Conservation (phyloP, 768 basidiomycete genomes). For the Naganishia vishniacii region DNA sequence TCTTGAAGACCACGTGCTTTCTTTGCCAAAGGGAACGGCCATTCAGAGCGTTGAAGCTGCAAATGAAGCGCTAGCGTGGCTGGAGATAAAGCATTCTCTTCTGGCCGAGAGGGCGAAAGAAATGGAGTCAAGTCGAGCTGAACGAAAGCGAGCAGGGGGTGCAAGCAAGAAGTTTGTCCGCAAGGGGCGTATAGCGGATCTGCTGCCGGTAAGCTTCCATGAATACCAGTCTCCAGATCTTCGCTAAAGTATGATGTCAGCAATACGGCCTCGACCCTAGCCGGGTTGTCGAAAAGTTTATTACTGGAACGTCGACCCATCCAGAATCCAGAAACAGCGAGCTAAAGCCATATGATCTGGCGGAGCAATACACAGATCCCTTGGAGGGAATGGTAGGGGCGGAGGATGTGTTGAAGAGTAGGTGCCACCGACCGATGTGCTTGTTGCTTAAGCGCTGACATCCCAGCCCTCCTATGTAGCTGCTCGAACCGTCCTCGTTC, state of each 20-base stretch:
- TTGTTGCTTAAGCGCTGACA: not conserved
- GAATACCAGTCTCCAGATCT: too few species aligned
- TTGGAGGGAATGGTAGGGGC: conserved; percentile 32
- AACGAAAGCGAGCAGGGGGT: conserved; percentile 24
- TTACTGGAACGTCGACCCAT: conserved; percentile 24
- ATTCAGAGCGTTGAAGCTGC: conserved; percentile 70
- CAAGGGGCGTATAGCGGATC: conserved; percentile 23
- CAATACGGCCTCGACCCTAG: conserved; percentile 77
- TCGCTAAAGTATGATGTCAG: conserved; percentile 49
- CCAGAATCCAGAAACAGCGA: conserved; percentile 61
- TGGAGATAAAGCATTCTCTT: conserved; percentile 70
- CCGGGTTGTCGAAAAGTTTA: conserved; percentile 78
- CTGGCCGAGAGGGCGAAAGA: conserved; percentile 45
- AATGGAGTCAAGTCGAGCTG: conserved; percentile 55
- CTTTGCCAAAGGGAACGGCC: conserved; percentile 57
- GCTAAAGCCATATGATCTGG: conserved; percentile 68
- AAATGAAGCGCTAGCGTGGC: conserved; percentile 85
- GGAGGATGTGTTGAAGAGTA: conserved; percentile 42
- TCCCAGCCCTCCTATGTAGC: conserved; percentile 28
- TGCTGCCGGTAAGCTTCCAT: conserved; percentile 22
- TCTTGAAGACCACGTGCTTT: conserved; percentile 64
- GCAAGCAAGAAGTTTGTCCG: conserved; percentile 24
- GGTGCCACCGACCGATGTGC: conserved; percentile 3
- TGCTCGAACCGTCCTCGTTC: conserved; percentile 65
- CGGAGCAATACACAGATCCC: conserved; percentile 72